Evolutionary conservation across 2,329 filamentous ascomycete genomes (phyloP), one percentile per base, ranked within the genome.

Genomic region (Huntiella omanensis): DNA sequence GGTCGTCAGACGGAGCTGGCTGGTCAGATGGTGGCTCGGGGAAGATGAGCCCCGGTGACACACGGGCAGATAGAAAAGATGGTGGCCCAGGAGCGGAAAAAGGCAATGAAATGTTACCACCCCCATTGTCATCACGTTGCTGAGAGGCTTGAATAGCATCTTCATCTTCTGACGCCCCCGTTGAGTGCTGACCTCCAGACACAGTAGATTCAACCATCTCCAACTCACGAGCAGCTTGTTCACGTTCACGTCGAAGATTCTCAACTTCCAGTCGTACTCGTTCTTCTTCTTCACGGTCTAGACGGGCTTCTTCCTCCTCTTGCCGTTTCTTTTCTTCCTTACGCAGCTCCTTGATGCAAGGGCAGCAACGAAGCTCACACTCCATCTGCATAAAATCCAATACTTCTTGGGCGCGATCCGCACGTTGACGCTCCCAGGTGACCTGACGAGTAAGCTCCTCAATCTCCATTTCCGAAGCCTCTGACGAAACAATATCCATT

Each of bases 361-460:
- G 64, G 62, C 80, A 84, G 59, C 71, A 75, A 40, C 71, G 69
- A 52, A 86, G 70, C 43, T 75, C 69, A 58, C 80, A 85, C 58
- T 88, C 82, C 46, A 80, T 71, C 56, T 83, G 74, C 57, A 87
- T 66, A 59, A 84, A 87, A 32, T 86, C 79, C 41, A 85, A 68
- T 55, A 81, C 73, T 50, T 85, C 81, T 52, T 80, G 68, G 0
- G 81, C 79, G 5, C 79, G 71, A 51, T 80, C 70, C 7, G 80
- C 77, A 46, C 78, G 68, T 56, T 73, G 70, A 62, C 71, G 64
- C 59, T 73, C 72, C 69, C 71, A 76, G 48, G 69, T 63, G 55
- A 71, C 64, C 46, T 71, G 61, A 4, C 62, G 62, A 1, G 62
- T 64, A 36, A 76, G 60, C 53, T 75, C 70, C 39, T 76, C 71